These are phyloP conservation scores for Chlamydomonas reinhardtii DNA, from an alignment of 163 green algal species.

Conservation along the genomic window DNA sequence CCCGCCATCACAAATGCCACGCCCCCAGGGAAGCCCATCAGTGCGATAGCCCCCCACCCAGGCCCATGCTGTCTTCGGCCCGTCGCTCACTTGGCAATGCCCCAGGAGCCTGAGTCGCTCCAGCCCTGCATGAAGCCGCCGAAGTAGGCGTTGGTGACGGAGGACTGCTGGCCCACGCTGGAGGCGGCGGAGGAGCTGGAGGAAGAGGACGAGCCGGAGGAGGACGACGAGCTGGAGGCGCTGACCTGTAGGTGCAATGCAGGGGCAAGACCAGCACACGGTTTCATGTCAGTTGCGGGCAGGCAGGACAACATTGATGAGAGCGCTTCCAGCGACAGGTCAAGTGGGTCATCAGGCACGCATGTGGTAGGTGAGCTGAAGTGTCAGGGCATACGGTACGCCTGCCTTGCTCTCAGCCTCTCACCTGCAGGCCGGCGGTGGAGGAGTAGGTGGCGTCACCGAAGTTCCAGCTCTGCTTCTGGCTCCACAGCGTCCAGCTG, in stretches of 20 bases:
- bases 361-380: too few relatives aligned
- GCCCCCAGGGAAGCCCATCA: too few relatives aligned
- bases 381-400: too few relatives aligned
- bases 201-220: neutral
- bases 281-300: neutral
- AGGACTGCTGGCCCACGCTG: conserved; percentile 11
- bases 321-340: neutral
- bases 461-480: neutral
- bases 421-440: neutral
- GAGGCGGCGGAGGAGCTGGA: neutral
- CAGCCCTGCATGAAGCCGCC: conserved; percentile 49
- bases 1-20: too few relatives aligned
- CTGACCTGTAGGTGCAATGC: neutral
- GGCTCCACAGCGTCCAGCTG: conserved; percentile 10
- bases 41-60: too few relatives aligned
- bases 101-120: conserved; percentile 29
- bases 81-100: conserved; percentile 1
- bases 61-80: too few relatives aligned
- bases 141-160: conserved; percentile 41
- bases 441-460: neutral
- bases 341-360: too few relatives aligned
- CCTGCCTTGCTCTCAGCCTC: too few relatives aligned
- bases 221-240: neutral
- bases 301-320: too few relatives aligned
- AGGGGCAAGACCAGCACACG: too few relatives aligned